phyloP scores from a whole-genome alignment of 2,329 filamentous ascomycete genomes.

The Aspergillus piperis region DNA sequence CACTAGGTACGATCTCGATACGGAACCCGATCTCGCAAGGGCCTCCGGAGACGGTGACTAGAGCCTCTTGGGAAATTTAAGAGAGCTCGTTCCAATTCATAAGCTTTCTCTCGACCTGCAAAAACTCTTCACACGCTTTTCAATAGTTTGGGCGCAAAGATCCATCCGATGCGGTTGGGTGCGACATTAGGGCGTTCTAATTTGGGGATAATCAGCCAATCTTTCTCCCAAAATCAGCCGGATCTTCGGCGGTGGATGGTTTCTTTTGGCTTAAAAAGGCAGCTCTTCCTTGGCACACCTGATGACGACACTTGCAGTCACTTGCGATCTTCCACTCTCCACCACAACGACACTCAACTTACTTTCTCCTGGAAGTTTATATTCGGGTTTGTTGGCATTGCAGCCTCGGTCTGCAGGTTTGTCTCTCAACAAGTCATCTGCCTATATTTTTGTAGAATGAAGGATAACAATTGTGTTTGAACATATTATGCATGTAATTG shows the following conservation, averaged over 20 bases:
- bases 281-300: constrained; percentile 6
- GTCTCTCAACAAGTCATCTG: neutral
- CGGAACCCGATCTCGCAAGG: constrained; percentile 7
- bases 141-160: neutral
- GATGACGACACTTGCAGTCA: constrained; percentile 8
- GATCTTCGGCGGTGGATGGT: constrained; percentile 1
- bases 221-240: neutral
- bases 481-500: too few relatives aligned
- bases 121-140: neutral
- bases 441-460: neutral
- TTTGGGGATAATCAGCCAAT: constrained; percentile 3
- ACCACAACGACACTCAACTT: neutral
- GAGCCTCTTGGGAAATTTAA: neutral
- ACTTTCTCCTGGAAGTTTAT: neutral
- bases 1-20: constrained; percentile 5
- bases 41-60: constrained; percentile 3
- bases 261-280: neutral
- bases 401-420: neutral
- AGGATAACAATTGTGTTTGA: too few relatives aligned
- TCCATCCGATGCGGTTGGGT: neutral
- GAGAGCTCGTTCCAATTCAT: neutral
- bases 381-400: neutral
- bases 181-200: neutral
- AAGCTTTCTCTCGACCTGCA: neutral
- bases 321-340: neutral